Evolutionary conservation across 768 basidiomycete species (phyloP).

Genomic region (Cyclocybe cylindracea): DNA sequence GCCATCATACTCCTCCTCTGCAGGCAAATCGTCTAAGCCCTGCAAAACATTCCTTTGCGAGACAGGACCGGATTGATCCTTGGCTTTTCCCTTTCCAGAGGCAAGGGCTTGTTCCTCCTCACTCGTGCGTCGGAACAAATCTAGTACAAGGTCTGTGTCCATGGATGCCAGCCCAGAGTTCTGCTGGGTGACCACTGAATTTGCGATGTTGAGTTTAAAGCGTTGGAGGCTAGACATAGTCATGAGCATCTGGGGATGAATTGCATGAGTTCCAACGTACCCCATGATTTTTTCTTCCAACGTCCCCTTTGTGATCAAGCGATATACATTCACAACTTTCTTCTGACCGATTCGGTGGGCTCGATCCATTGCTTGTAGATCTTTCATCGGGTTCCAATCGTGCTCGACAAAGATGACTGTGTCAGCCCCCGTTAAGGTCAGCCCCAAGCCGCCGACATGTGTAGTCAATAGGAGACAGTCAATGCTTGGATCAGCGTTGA

Average conservation of each 20-base stretch:
- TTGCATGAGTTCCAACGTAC: slow-evolving; percentile 43
- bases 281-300: slow-evolving; percentile 99
- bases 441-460: slow-evolving; percentile 92
- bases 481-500: slow-evolving; percentile 96
- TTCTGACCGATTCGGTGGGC: slow-evolving; percentile 98
- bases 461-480: slow-evolving; percentile 96
- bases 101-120: slow-evolving; percentile 70
- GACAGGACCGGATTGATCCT: slow-evolving; percentile 54
- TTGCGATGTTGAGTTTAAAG: slow-evolving; percentile 98
- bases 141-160: slow-evolving; percentile 96
- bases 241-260: not conserved
- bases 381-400: slow-evolving; percentile 99
- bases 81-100: slow-evolving; percentile 55
- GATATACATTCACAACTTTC: slow-evolving; percentile 98
- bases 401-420: slow-evolving; percentile 99
- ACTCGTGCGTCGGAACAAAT: slow-evolving; percentile 84
- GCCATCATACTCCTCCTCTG: slow-evolving; percentile 90
- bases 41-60: slow-evolving; percentile 84
- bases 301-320: slow-evolving; percentile 94
- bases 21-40: slow-evolving; percentile 88
- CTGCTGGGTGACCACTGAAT: slow-evolving; percentile 96
- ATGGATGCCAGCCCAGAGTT: slow-evolving; percentile 92
- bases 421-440: slow-evolving; percentile 97
- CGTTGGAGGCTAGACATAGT: slow-evolving; percentile 77
- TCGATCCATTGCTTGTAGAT: slow-evolving; percentile 98